phyloP scores from a whole-genome alignment of 1,284 basidiomycete species.

The Moesziomyces sp. region DNA sequence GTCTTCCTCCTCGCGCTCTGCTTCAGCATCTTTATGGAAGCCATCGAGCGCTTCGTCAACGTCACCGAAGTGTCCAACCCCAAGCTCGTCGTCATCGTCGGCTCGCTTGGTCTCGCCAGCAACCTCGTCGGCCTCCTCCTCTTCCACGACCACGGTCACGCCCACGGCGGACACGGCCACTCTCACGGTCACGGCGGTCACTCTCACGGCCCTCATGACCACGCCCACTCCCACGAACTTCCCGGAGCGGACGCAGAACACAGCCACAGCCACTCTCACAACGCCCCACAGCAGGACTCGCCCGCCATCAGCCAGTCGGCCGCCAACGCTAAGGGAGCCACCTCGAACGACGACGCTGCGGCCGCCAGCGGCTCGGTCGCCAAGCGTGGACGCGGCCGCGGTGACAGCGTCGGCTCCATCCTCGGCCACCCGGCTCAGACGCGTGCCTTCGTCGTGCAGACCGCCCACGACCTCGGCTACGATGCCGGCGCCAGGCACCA shows the following conservation, averaged over 20 bases:
- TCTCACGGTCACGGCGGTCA: conserved; percentile 71
- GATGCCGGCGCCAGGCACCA: conserved; percentile 41
- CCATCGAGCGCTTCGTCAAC: conserved; percentile 87
- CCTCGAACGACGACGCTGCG: conserved; percentile 12
- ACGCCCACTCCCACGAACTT: conserved; percentile 40
- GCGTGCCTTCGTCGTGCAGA: conserved; percentile 85
- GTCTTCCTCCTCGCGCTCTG: conserved; percentile 95
- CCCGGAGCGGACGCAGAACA: conserved; percentile 6
- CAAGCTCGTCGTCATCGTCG: conserved; percentile 87
- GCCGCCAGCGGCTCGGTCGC: conserved; percentile 5
- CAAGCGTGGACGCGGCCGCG: conserved; percentile 26
- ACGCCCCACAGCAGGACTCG: conserved; percentile 24
- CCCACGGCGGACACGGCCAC: conserved; percentile 73
- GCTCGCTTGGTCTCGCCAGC: conserved; percentile 85
- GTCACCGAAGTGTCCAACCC: conserved; percentile 82
- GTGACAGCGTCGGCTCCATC: conserved; percentile 67
- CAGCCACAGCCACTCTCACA: conserved; percentile 8
- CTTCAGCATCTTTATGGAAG: conserved; percentile 94
- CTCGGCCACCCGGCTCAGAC: conserved; percentile 88
- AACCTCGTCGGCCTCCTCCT: conserved; percentile 93
- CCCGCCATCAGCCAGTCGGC: conserved; percentile 11
- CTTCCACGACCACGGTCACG: conserved; percentile 77
- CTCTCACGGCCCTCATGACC: conserved; percentile 37
- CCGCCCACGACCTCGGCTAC: conserved; percentile 79
- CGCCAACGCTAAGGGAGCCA: not conserved